Evolutionary conservation across 176 grass and related monocot genomes (phyloP).

Genomic region (Carex littledalei): DNA sequence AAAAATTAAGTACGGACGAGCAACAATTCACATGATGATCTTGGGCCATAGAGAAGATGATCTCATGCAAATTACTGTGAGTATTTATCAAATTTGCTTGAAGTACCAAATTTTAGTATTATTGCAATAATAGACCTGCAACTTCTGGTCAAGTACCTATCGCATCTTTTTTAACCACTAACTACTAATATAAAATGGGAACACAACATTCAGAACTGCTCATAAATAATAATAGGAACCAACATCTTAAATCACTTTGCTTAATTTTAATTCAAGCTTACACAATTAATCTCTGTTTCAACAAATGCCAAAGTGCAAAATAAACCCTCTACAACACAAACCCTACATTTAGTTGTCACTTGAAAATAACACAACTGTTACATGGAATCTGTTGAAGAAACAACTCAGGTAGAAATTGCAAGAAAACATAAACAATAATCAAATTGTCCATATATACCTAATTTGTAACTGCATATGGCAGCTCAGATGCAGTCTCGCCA

Average conservation of each 20-base stretch:
- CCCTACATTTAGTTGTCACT: not conserved
- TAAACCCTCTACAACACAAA: not conserved
- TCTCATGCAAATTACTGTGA: not conserved
- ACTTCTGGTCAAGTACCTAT: not conserved
- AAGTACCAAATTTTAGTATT: not conserved
- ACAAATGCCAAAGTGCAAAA: not conserved
- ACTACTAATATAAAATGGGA: not conserved
- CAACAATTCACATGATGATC: not conserved
- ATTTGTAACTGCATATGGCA: constrained; percentile 51
- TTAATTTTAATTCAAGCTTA: not conserved
- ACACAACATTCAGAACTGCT: not conserved
- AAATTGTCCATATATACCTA: constrained; percentile 29
- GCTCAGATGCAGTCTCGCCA: constrained; percentile 48
- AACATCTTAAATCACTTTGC: not conserved
- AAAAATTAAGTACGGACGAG: too few species aligned
- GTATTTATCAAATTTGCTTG: not conserved
- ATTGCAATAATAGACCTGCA: not conserved
- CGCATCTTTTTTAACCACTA: not conserved
- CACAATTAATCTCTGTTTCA: not conserved
- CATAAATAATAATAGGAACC: not conserved
- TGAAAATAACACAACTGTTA: not conserved
- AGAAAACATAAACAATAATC: not conserved
- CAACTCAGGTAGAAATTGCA: not conserved
- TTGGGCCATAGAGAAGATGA: not conserved
- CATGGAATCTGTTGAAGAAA: too few species aligned